Evolutionary conservation across 345 rosid species (phyloP), one percentile per base, ranked within the genome.

Genomic region (Ricinus communis): DNA sequence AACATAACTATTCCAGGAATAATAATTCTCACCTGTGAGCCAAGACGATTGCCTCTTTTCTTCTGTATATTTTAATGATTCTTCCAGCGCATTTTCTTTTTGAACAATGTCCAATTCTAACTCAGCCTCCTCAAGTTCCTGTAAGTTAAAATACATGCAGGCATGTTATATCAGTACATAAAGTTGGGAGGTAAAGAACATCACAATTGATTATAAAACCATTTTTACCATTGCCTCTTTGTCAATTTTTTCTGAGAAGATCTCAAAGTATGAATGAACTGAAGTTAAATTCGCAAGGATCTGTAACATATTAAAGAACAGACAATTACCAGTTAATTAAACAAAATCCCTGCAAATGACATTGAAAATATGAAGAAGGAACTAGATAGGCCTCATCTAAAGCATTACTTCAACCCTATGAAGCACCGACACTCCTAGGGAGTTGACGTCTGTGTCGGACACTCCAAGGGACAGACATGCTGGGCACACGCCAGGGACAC

Each of bases 81-180:
- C 84, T 38, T 60, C 69, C 13, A 62, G 52, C 28, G 68, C 76
- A 66, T 71, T 63, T 62, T 85, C 94, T 66, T 82, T 84, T 72
- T 59, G 83, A 75, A 91, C 69, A 68, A 91, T 68, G 36, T 87
- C 90, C 65, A 89, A 71, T 72, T 91, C 94, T 53, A 91, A 72
- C 76, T 91, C 92, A 74, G 89, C 94, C 85, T 87, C 91, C 76
- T 89, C 87, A 45, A 85, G 85, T 78, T 82, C 90, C 97, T 91
- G 69, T 68, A 76, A n/a, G n/a, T n/a, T n/a, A n/a, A n/a, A n/a
- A 68, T 49, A 71, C 68, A 59, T 58, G 11, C 65, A 53, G 28
- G 72, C 55, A 54, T 71, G 53, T 74, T 31, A 66, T 72, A 66
- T 58, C 40, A 8, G 21, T 54, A 14, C 33, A 51, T 15, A 25